phyloP scores from a whole-genome alignment of 306 rosid species.

The Betula pendula region DNA sequence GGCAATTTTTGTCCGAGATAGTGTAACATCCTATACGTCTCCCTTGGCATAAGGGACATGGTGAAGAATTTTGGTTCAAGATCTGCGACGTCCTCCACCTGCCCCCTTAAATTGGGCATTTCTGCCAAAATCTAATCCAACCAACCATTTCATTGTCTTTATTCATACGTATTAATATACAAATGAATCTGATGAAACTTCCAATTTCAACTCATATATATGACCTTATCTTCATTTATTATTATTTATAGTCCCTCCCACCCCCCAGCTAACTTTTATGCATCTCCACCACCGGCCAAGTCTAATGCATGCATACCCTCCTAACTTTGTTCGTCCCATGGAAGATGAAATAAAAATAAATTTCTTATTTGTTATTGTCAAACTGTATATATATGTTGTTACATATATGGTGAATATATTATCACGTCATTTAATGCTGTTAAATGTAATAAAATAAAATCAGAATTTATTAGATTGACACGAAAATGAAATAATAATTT shows the following conservation, averaged over 20 bases:
- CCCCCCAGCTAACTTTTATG: neutral
- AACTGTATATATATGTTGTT: too few relatives aligned
- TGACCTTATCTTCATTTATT: slow-evolving; percentile 36
- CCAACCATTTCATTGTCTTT: slow-evolving; percentile 32
- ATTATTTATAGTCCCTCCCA: neutral
- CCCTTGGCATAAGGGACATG: slow-evolving; percentile 36
- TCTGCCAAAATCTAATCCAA: slow-evolving; percentile 36
- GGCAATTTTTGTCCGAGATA: neutral
- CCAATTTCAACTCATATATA: slow-evolving; percentile 10
- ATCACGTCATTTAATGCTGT: too few relatives aligned
- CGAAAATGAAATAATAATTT: slow-evolving; percentile 20
- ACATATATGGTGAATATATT: too few relatives aligned
- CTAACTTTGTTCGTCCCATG: neutral
- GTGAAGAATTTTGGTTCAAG: slow-evolving; percentile 19
- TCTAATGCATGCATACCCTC: neutral
- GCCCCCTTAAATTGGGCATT: slow-evolving; percentile 27
- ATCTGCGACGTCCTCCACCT: slow-evolving; percentile 23
- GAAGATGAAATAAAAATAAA: neutral
- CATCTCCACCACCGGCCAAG: slow-evolving; percentile 8
- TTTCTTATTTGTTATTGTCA: too few relatives aligned
- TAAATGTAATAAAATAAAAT: too few relatives aligned
- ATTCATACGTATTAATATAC: slow-evolving; percentile 7
- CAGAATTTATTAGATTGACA: too few relatives aligned
- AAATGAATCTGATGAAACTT: neutral
- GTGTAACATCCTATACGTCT: slow-evolving; percentile 13